Evolutionary conservation across 163 green algal genomes (phyloP), one percentile per base, ranked within the genome.

Genomic region (Prototheca wickerhamii): DNA sequence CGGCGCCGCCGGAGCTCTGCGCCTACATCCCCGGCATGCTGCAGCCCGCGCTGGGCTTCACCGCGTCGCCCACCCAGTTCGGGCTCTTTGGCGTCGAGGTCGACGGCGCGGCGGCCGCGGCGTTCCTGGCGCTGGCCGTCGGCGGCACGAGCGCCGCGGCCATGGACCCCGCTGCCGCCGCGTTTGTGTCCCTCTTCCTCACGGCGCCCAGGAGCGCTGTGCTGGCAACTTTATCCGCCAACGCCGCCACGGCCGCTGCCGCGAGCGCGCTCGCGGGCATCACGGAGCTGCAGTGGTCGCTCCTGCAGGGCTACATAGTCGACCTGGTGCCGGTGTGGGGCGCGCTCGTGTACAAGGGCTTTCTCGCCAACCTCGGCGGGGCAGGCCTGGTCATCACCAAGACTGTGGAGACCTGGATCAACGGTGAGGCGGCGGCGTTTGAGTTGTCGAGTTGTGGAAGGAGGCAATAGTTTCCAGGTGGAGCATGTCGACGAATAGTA

Each of bases 371-470:
- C 28, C n/a, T n/a, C 20, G 54, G 37, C 3, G 40, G 31, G 10
- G 61, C 56, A n/a, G 75, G 75, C 26, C 50, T 80, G 30, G 43
- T 82, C 15, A 53, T 70, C 37, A 59, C 46, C 6, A 58, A 59
- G 25, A 46, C 40, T 12, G 50, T 79, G 30, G 20, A 61, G 1
- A 30, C 73, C 5, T 74, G 70, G 71, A 34, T 82, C 12, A 69
- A 78, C 29, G 74, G 74, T 76, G 52, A 60, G 69, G 42, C 7
- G 10, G 4, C 0, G n/a, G 40, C 12, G 3, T 2, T 17, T 40
- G 10, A 26, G 3, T 2, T 61, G 64, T 4, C 30, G 4, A 28
- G 4, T 25, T 28, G 25, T 30, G 37, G 15, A 31, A 2, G 18
- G 17, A 20, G 17, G 4, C 30, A 32, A 23, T 53, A 23, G n/a